These are phyloP conservation scores for Cantharellus cinnabarinus DNA, from an alignment of 768 basidiomycete species.

Conservation along the genomic window DNA sequence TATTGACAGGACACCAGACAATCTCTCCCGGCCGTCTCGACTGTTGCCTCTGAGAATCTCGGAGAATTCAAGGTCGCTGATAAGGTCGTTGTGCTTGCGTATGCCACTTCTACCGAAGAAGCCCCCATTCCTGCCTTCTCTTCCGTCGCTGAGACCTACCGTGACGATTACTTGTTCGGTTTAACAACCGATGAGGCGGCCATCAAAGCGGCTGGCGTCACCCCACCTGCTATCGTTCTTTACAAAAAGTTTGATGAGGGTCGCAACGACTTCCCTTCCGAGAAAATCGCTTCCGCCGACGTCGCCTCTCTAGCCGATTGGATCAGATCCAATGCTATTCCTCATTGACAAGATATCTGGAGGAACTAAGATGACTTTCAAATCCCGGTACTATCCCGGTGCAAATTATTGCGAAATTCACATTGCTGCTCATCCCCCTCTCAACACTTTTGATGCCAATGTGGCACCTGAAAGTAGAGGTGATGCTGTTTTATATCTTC, in stretches of 20 bases:
- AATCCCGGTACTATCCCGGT: too few relatives aligned
- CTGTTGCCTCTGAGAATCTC: constrained; percentile 54
- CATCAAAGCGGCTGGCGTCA: constrained; percentile 49
- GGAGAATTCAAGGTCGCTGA: constrained; percentile 74
- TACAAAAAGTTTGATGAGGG: constrained; percentile 90
- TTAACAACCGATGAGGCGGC: constrained; percentile 49
- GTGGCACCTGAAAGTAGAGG: too few relatives aligned
- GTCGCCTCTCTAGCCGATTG: constrained; percentile 48
- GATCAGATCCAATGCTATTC: constrained; percentile 68
- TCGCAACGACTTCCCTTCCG: constrained; percentile 42
- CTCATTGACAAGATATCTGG: constrained; percentile 80
- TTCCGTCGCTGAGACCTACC: constrained; percentile 63
- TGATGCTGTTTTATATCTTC: too few relatives aligned
- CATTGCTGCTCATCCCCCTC: too few relatives aligned
- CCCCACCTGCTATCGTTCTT: constrained; percentile 67
- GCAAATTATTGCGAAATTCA: too few relatives aligned
- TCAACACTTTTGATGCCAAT: too few relatives aligned
- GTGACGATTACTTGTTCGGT: constrained; percentile 90
- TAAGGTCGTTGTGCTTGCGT: constrained; percentile 78
- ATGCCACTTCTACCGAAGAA: constrained; percentile 52
- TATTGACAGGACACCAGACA: constrained; percentile 30
- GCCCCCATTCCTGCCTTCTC: constrained; percentile 55
- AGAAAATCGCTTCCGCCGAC: constrained; percentile 28
- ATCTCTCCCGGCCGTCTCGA: constrained; percentile 79
- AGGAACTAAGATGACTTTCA: constrained; percentile 27